Evolutionary conservation across 1,284 basidiomycete species (phyloP).

Genomic region (Irpex sp.): DNA sequence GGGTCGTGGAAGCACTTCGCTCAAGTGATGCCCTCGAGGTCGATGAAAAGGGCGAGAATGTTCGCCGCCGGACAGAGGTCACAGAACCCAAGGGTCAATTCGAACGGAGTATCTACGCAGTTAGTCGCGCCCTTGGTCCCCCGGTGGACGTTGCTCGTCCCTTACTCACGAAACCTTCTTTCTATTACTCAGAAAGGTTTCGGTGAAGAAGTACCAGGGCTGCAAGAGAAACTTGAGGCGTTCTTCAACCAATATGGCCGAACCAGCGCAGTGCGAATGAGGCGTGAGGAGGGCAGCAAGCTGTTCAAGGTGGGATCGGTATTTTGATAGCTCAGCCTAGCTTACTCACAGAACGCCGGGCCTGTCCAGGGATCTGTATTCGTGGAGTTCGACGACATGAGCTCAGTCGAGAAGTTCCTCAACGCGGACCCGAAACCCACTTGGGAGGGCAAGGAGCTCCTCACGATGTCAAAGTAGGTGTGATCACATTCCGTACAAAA

Average conservation of each 20-base stretch:
- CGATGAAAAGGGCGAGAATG: conserved; percentile 68
- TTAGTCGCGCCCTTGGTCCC: conserved; percentile 36
- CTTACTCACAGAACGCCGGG: not conserved
- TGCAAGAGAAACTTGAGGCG: conserved; percentile 78
- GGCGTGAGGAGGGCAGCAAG: conserved; percentile 67
- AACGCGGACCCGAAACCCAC: conserved; percentile 76
- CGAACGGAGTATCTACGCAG: conserved; percentile 81
- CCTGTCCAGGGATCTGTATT: conserved; percentile 81
- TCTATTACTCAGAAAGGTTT: conserved; percentile 81
- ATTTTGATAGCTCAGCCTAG: not conserved
- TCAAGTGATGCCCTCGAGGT: conserved; percentile 72
- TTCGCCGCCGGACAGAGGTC: conserved; percentile 71
- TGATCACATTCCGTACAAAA: not conserved
- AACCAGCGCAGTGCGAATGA: conserved; percentile 85
- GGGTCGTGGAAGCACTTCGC: conserved; percentile 66
- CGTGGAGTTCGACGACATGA: conserved; percentile 80
- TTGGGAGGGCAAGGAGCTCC: conserved; percentile 72
- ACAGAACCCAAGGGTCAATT: conserved; percentile 74
- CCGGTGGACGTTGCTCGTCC: not conserved
- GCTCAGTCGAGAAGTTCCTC: conserved; percentile 74
- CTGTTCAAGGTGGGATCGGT: conserved; percentile 69
- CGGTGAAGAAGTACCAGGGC: conserved; percentile 64
- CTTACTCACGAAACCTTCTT: not conserved
- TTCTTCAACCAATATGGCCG: conserved; percentile 85
- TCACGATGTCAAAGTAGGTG: conserved; percentile 84